These are phyloP conservation scores for Jasminum sambac DNA, from an alignment of 257 asterid genomes.

Conservation along the genomic window DNA sequence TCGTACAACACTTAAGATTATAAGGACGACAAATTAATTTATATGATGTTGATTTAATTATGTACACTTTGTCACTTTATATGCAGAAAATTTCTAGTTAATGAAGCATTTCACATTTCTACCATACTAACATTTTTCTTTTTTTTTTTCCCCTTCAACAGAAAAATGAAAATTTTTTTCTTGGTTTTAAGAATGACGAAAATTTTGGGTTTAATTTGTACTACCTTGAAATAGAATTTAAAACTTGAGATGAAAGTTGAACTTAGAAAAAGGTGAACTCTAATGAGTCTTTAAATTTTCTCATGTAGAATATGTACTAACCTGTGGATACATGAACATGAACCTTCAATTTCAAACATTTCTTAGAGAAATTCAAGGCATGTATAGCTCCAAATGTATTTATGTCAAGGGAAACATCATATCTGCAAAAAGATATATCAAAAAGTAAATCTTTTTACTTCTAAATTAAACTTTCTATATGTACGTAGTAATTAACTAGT, in stretches of 20 bases:
- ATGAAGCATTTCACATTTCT: no score
- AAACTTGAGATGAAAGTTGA: neutral
- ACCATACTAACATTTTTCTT: no score
- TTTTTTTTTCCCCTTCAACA: no score
- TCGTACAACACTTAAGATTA: no score
- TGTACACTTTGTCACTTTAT: no score
- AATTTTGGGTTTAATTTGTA: neutral
- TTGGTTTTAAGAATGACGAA: neutral
- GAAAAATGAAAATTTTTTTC: no score
- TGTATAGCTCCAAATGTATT: constrained; percentile 45
- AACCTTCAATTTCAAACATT: constrained; percentile 34
- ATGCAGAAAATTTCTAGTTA: no score
- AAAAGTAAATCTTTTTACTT: neutral
- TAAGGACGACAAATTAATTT: neutral
- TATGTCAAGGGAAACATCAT: constrained; percentile 49
- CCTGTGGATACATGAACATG: constrained; percentile 47
- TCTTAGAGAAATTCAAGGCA: constrained; percentile 41
- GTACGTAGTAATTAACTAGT: no score
- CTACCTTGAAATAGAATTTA: neutral
- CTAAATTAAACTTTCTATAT: no score
- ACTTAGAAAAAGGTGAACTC: neutral
- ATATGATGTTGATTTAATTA: neutral
- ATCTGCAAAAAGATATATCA: constrained; percentile 41
- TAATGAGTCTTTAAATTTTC: neutral
- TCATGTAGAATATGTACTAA: constrained; percentile 16